phyloP scores from a whole-genome alignment of 768 basidiomycete species.

The Agaricus blazei region DNA sequence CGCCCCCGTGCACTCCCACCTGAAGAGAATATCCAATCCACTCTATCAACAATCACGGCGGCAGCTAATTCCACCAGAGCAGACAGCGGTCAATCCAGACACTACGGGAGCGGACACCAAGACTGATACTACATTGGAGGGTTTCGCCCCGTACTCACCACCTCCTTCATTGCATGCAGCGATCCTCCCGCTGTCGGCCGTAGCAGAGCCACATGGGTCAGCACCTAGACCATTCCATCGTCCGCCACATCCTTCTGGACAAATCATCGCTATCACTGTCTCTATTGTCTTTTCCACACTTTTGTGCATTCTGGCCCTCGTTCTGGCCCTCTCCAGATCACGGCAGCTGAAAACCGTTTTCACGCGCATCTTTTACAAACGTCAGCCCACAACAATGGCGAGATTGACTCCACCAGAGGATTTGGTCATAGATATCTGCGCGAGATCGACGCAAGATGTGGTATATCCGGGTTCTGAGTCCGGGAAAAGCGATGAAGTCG shows the following conservation, averaged over 20 bases:
- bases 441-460: not conserved
- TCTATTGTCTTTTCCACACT: conserved; percentile 6
- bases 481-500: not conserved
- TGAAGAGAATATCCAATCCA: not conserved
- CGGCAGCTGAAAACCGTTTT: not conserved
- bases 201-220: not conserved
- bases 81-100: not conserved
- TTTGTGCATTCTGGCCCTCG: conserved; percentile 6
- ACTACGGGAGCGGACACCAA: not conserved
- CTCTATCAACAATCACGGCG: not conserved
- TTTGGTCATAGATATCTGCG: not conserved
- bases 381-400: not conserved
- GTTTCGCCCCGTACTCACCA: not conserved
- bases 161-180: not conserved
- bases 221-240: not conserved
- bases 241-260: not conserved
- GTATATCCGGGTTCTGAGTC: not conserved
- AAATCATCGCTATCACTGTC: conserved; percentile 9
- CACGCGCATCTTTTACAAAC: not conserved
- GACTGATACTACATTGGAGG: not conserved
- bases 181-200: not conserved
- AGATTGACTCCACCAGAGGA: not conserved
- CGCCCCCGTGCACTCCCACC: not conserved
- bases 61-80: not conserved
- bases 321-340: not conserved